phyloP scores from a whole-genome alignment of 768 basidiomycete species.

The Strobilomyces confusus region DNA sequence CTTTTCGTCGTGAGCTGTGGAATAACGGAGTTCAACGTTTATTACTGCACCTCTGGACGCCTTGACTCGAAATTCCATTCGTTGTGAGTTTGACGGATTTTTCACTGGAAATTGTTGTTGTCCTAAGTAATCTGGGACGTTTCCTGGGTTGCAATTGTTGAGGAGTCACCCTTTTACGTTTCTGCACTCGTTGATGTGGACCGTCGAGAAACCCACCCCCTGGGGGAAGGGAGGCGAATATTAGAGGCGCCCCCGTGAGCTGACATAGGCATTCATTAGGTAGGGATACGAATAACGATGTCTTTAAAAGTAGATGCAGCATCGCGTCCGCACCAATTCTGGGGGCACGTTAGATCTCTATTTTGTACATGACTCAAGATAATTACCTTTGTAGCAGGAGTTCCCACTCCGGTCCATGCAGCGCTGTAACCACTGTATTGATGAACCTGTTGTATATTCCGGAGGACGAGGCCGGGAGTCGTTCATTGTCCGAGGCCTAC shows the following conservation, averaged over 20 bases:
- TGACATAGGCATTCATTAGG: slow-evolving; percentile 86
- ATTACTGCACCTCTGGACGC: slow-evolving; percentile 19
- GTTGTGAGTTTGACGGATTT: slow-evolving; percentile 2
- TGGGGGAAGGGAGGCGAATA: slow-evolving; percentile 36
- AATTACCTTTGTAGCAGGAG: slow-evolving; percentile 54
- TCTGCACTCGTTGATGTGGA: slow-evolving; percentile 7
- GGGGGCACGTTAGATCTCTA: neutral
- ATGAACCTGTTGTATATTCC: slow-evolving; percentile 58
- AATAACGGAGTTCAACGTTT: neutral
- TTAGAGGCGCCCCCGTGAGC: slow-evolving; percentile 68
- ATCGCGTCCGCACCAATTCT: slow-evolving; percentile 79
- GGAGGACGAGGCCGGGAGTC: slow-evolving; percentile 35
- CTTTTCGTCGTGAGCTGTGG: slow-evolving; percentile 25
- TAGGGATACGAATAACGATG: slow-evolving; percentile 70
- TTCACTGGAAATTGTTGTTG: neutral
- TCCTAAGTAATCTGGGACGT: slow-evolving; percentile 20
- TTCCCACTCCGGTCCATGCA: slow-evolving; percentile 67
- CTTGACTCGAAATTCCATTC: slow-evolving; percentile 8
- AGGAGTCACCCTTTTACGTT: slow-evolving; percentile 20
- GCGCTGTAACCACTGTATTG: slow-evolving; percentile 70
- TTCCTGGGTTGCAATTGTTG: slow-evolving; percentile 23
- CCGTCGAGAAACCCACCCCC: slow-evolving; percentile 11
- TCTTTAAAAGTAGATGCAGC: slow-evolving; percentile 71
- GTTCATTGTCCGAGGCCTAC: slow-evolving; percentile 32
- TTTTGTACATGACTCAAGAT: neutral